These are phyloP conservation scores for Russula foetens DNA, from an alignment of 768 basidiomycete genomes.

Conservation along the genomic window DNA sequence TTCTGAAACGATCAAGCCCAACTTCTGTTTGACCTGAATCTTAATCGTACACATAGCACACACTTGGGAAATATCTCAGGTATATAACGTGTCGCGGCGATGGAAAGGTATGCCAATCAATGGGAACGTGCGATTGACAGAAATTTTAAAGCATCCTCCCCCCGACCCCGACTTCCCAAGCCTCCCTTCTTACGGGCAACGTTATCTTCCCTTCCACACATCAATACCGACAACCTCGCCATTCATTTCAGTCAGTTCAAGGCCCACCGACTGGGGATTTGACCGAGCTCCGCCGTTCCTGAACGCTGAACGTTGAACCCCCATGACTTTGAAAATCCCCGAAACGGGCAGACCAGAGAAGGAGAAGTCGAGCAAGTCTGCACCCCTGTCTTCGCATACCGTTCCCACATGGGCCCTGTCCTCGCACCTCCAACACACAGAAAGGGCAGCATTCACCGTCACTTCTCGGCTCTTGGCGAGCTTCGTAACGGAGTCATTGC, in stretches of 20 bases:
- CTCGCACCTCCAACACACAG: slow-evolving; percentile 3
- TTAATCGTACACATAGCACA: too few species aligned
- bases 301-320: too few species aligned
- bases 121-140: too few species aligned
- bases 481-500: slow-evolving; percentile 40
- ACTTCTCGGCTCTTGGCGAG: slow-evolving; percentile 41
- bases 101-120: too few species aligned
- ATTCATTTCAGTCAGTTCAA: background rate
- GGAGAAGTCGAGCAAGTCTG: background rate
- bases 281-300: background rate
- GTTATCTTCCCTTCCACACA: too few species aligned
- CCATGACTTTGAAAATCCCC: background rate
- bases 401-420: slow-evolving; percentile 5
- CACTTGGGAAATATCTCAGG: background rate
- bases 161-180: too few species aligned
- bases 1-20: too few species aligned
- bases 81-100: background rate
- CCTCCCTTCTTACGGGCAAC: too few species aligned
- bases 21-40: too few species aligned
- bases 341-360: background rate
- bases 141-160: too few species aligned
- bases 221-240: too few species aligned
- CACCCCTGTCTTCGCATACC: background rate
- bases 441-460: slow-evolving; percentile 37
- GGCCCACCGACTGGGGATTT: background rate